phyloP scores from a whole-genome alignment of 208 protist species.

The Polymyxa betae region DNA sequence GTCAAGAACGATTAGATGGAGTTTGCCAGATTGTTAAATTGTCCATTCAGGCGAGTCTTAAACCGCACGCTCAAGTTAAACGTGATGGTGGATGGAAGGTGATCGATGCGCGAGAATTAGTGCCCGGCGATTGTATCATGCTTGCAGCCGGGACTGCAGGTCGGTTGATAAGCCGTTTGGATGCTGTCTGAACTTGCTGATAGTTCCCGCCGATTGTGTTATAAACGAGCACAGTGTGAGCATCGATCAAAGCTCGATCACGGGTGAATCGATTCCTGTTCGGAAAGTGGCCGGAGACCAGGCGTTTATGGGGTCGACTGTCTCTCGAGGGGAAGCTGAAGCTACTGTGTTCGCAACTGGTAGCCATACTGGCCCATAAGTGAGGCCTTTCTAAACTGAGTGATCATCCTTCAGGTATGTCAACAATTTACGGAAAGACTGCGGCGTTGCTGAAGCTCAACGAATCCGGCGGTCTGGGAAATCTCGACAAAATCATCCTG shows the following conservation, averaged over 20 bases:
- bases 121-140: conserved; percentile 88
- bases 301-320: conserved; percentile 83
- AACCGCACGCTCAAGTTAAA: conserved; percentile 73
- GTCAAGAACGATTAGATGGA: conserved; percentile 77
- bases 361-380: conserved; percentile 81
- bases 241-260: conserved; percentile 88
- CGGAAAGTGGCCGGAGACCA: conserved; percentile 81
- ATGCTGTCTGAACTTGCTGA: neutral
- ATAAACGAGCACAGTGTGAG: conserved; percentile 77
- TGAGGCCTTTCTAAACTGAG: conserved; percentile 87
- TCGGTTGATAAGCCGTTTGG: neutral
- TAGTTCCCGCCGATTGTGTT: conserved; percentile 85
- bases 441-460: conserved; percentile 78
- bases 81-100: conserved; percentile 82
- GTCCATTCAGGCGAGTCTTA: neutral
- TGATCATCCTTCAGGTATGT: conserved; percentile 56
- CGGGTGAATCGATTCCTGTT: conserved; percentile 92
- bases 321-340: conserved; percentile 75
- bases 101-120: conserved; percentile 80
- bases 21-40: neutral
- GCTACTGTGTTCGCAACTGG: conserved; percentile 81
- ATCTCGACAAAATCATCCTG: conserved; percentile 73
- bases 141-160: conserved; percentile 81
- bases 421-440: conserved; percentile 88
- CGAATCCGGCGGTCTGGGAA: neutral